phyloP scores from a whole-genome alignment of 805 yeast species.

The Starmerella gropengiesseri region DNA sequence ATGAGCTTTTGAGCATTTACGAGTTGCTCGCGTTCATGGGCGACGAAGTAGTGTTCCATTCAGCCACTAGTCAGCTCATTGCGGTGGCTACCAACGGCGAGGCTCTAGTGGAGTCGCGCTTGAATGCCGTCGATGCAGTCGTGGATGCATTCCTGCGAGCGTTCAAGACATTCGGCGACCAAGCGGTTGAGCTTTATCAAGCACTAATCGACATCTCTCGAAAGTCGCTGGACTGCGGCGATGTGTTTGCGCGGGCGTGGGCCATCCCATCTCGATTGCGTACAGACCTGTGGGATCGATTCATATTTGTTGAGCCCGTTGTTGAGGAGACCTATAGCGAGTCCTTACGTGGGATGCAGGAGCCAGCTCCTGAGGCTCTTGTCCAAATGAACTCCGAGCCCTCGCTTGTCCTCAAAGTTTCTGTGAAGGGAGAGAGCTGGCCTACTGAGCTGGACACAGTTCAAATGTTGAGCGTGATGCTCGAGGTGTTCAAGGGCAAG shows the following conservation, averaged over 20 bases:
- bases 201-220: conserved; percentile 15
- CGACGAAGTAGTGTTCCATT: conserved; percentile 4
- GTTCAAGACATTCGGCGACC: conserved; percentile 6
- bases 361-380: conserved; percentile 33
- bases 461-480: conserved; percentile 40
- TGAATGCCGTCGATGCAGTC: conserved; percentile 12
- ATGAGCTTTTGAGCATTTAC: conserved; percentile 14
- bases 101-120: neutral
- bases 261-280: conserved; percentile 22
- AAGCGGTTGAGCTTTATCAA: conserved; percentile 8
- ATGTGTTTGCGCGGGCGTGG: conserved; percentile 20
- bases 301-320: conserved; percentile 19
- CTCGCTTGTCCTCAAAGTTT: conserved; percentile 26
- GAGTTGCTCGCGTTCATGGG: conserved; percentile 13
- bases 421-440: neutral
- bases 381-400: conserved; percentile 29
- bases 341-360: conserved; percentile 27
- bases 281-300: conserved; percentile 15
- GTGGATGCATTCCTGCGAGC: conserved; percentile 8
- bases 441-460: conserved; percentile 34
- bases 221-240: conserved; percentile 9
- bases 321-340: conserved; percentile 21
- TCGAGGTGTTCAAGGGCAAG: conserved; percentile 38
- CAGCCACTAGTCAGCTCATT: conserved; percentile 12
- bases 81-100: conserved; percentile 4